These are phyloP conservation scores for Penstemon davidsonii DNA, from an alignment of 257 asterid genomes.

Conservation along the genomic window DNA sequence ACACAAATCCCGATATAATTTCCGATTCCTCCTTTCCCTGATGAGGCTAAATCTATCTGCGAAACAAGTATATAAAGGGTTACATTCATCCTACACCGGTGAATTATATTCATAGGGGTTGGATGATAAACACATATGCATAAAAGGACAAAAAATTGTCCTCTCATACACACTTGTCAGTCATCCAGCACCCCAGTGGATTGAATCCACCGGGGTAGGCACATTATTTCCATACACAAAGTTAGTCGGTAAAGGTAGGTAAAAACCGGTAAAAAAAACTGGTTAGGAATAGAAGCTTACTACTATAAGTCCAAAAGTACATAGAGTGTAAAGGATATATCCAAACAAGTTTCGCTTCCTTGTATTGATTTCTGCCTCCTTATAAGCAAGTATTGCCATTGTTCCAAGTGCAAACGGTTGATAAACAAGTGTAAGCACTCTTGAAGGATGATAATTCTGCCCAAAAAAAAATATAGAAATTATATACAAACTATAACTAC, in stretches of 20 bases:
- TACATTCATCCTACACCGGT: no score
- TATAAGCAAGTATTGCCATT: constrained; percentile 51
- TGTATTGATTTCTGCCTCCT: constrained; percentile 69
- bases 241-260: not conserved
- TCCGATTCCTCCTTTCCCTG: constrained; percentile 72
- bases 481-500: no score
- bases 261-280: not conserved
- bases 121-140: no score
- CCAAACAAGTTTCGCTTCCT: constrained; percentile 73
- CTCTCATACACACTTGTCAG: no score
- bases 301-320: constrained; percentile 60
- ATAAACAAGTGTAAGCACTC: constrained; percentile 83
- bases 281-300: constrained; percentile 36
- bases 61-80: not conserved
- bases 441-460: constrained; percentile 75
- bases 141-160: no score
- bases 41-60: constrained; percentile 68
- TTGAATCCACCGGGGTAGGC: no score
- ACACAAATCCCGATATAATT: constrained; percentile 59
- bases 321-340: constrained; percentile 50
- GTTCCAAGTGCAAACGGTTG: constrained; percentile 74
- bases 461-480: not conserved
- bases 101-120: no score
- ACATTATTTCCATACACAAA: no score
- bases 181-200: no score